Evolutionary conservation across 352 stramenopile genomes (phyloP).

Genomic region (Phytophthora pinifolia): DNA sequence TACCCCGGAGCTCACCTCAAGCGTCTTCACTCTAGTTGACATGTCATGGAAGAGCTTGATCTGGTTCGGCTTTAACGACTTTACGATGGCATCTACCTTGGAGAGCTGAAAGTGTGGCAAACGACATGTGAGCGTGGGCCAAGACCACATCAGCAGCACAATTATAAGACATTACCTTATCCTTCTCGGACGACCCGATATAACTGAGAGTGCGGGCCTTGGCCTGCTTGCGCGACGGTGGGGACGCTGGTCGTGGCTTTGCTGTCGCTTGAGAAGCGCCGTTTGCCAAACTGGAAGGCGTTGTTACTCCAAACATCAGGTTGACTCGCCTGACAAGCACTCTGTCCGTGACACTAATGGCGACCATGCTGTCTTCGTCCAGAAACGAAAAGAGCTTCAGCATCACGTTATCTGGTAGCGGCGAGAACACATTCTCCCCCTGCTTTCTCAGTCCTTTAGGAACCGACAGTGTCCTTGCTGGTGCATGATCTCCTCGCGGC

Average conservation of each 20-base stretch:
- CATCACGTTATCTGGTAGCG: conserved; percentile 54
- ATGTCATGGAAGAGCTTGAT: conserved; percentile 88
- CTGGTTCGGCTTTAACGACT: conserved; percentile 79
- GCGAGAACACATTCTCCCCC: conserved; percentile 30
- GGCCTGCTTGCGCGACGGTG: conserved; percentile 17
- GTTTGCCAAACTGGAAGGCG: conserved; percentile 28
- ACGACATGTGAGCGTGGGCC: neutral
- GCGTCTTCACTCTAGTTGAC: conserved; percentile 67
- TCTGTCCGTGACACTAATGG: conserved; percentile 63
- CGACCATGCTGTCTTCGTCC: conserved; percentile 71
- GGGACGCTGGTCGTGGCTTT: conserved; percentile 19
- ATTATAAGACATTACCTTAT: conserved; percentile 25
- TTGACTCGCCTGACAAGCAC: conserved; percentile 59
- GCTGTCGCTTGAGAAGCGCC: conserved; percentile 8
- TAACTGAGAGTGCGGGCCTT: conserved; percentile 40
- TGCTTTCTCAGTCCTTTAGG: conserved; percentile 6
- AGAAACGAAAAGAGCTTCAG: conserved; percentile 70
- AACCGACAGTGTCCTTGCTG: conserved; percentile 4
- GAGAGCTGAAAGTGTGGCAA: conserved; percentile 38
- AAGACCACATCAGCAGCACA: neutral
- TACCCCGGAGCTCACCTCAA: conserved; percentile 46
- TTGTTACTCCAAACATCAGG: conserved; percentile 60
- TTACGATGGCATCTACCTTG: conserved; percentile 76
- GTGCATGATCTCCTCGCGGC: conserved; percentile 1
- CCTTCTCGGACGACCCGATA: conserved; percentile 38